Conservation (phyloP, 2,329 filamentous ascomycete species). For the Cladophialophora carrionii region DNA sequence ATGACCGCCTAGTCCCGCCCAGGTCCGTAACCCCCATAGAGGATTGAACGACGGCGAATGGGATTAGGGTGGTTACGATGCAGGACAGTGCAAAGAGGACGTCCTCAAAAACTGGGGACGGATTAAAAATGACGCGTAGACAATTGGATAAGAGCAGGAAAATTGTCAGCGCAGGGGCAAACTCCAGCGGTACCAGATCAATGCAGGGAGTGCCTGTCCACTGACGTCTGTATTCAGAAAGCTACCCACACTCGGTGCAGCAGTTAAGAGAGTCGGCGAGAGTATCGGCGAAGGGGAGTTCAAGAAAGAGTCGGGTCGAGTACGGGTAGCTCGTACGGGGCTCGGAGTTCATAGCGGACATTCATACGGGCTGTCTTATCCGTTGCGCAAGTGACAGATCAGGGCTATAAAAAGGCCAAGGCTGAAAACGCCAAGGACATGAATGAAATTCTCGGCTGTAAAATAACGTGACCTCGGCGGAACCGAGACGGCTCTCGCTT, state of each 20-base stretch:
- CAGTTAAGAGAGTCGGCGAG: background rate
- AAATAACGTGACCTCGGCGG: background rate
- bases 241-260: background rate
- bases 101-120: background rate
- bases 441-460: background rate
- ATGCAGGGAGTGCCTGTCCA: background rate
- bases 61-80: background rate
- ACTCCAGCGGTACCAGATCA: background rate
- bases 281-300: background rate
- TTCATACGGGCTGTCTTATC: background rate
- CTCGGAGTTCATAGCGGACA: too few relatives aligned
- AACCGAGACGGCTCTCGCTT: background rate
- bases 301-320: background rate
- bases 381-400: slow-evolving; percentile 1
- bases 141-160: background rate
- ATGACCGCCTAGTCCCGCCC: background rate
- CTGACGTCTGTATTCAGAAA: background rate
- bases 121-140: background rate
- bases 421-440: slow-evolving; percentile 11
- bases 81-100: background rate
- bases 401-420: slow-evolving; percentile 12
- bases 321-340: background rate
- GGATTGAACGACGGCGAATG: background rate
- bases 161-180: background rate
- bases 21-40: background rate